A percentile compares a stretch with the other conserved stretches of the same genome.
phyloP scores from a whole-genome alignment of 2,329 filamentous ascomycete species.

The Neoscytalidium dimidiatum region DNA sequence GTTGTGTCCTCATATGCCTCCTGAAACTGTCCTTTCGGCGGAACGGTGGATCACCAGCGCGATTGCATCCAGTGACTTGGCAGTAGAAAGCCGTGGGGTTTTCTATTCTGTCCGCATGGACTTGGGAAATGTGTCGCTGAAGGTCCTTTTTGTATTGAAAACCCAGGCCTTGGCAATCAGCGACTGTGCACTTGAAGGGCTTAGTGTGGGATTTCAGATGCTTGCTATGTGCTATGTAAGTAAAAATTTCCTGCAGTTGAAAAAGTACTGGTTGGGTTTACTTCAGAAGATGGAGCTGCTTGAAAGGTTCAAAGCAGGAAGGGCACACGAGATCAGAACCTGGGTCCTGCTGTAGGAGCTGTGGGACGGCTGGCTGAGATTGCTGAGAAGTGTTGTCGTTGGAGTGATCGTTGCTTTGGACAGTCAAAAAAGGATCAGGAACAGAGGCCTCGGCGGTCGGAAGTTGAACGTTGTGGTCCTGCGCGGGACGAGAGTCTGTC shows the following conservation, averaged over 20 bases:
- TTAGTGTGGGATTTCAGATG: not conserved
- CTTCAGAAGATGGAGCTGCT: not conserved
- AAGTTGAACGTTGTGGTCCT: not conserved
- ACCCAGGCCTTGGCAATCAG: not conserved
- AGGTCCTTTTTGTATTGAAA: not conserved
- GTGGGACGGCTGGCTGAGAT: not conserved
- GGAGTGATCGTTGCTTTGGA: not conserved
- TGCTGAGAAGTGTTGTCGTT: not conserved
- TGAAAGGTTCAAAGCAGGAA: not conserved
- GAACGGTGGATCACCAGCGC: not conserved
- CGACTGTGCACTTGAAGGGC: not conserved
- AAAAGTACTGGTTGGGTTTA: too few species aligned
- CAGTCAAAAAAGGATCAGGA: not conserved
- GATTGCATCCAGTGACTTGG: not conserved
- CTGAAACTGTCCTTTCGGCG: not conserved
- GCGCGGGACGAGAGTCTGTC: not conserved
- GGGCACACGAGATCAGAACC: not conserved
- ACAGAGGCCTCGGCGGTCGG: not conserved
- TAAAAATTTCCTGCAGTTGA: too few species aligned
- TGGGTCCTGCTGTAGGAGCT: not conserved
- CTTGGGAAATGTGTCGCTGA: not conserved
- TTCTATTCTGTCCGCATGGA: not conserved
- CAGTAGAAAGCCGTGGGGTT: not conserved
- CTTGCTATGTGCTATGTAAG: too few species aligned
- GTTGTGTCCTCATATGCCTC: not conserved